Percentiles rank a stretch among this genome's conserved stretches.
These are phyloP conservation scores for Neofusicoccum umdonicola DNA, from an alignment of 2,329 filamentous ascomycete genomes.

Conservation along the genomic window DNA sequence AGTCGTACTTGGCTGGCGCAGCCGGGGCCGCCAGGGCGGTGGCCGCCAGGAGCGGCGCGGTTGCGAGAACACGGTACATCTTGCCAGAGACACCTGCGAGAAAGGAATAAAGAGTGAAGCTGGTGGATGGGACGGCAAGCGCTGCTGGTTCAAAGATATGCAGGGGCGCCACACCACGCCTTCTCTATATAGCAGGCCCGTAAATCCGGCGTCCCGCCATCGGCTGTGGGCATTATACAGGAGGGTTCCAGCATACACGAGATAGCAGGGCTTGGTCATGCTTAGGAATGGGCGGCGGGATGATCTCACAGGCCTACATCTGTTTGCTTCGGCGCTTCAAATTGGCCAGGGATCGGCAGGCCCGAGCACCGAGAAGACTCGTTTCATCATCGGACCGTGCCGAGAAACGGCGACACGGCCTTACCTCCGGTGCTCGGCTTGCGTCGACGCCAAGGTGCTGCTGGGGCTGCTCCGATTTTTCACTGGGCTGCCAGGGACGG, in stretches of 20 bases:
- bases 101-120: not conserved
- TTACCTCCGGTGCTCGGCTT: slow-evolving; percentile 7
- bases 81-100: not conserved
- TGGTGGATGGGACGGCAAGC: not conserved
- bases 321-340: not conserved
- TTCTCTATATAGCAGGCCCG: not conserved
- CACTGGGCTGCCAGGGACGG: not conserved
- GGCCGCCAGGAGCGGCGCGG: slow-evolving; percentile 12
- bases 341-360: slow-evolving; percentile 3
- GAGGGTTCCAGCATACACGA: slow-evolving; percentile 1
- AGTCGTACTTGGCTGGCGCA: slow-evolving; percentile 23
- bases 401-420: slow-evolving; percentile 3
- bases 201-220: slow-evolving; percentile 1
- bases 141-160: too few relatives aligned
- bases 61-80: slow-evolving; percentile 15
- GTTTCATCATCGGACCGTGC: slow-evolving; percentile 15
- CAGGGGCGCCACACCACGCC: too few relatives aligned
- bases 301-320: not conserved
- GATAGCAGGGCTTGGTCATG: slow-evolving; percentile 4
- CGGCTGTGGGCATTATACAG: not conserved
- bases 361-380: not conserved
- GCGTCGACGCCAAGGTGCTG: not conserved
- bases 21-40: slow-evolving; percentile 15
- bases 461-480: too few relatives aligned
- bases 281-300: not conserved